Conservation (phyloP, 768 basidiomycete genomes). For the Boletus speciosus region DNA sequence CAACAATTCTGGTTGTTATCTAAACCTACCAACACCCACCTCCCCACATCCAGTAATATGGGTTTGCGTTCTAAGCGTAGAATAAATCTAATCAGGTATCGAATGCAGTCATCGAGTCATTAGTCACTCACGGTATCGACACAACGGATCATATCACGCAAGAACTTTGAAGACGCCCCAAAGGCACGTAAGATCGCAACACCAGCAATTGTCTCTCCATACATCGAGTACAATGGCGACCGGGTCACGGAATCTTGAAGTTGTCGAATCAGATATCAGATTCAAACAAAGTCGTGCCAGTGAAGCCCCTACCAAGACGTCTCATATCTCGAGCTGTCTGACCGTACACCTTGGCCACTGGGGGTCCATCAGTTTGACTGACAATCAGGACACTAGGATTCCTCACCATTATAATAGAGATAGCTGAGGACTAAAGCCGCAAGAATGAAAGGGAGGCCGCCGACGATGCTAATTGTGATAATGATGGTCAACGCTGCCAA, state of each 20-base stretch:
- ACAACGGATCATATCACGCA: constrained; percentile 78
- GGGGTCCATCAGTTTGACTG: constrained; percentile 5
- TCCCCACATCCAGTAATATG: constrained; percentile 92
- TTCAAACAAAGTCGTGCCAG: not conserved
- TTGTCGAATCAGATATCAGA: not conserved
- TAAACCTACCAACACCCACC: constrained; percentile 37
- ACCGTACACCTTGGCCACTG: constrained; percentile 55
- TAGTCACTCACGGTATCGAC: constrained; percentile 65
- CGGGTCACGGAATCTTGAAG: constrained; percentile 44
- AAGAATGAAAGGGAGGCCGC: constrained; percentile 71
- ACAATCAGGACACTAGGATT: not conserved
- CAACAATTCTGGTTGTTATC: constrained; percentile 1
- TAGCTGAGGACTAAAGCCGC: constrained; percentile 52
- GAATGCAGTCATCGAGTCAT: constrained; percentile 20
- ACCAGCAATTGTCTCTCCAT: constrained; percentile 49
- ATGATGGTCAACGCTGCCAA: constrained; percentile 72
- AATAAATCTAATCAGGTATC: constrained; percentile 1
- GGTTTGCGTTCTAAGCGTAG: constrained; percentile 50
- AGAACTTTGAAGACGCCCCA: constrained; percentile 82
- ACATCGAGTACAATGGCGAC: constrained; percentile 46
- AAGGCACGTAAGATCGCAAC: constrained; percentile 70
- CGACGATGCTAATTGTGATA: constrained; percentile 70
- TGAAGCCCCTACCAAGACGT: constrained; percentile 51
- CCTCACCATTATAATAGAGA: constrained; percentile 70
- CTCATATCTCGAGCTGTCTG: constrained; percentile 88